These are phyloP conservation scores for Starmerella stigmatis DNA, from an alignment of 805 yeast genomes.

Conservation along the genomic window DNA sequence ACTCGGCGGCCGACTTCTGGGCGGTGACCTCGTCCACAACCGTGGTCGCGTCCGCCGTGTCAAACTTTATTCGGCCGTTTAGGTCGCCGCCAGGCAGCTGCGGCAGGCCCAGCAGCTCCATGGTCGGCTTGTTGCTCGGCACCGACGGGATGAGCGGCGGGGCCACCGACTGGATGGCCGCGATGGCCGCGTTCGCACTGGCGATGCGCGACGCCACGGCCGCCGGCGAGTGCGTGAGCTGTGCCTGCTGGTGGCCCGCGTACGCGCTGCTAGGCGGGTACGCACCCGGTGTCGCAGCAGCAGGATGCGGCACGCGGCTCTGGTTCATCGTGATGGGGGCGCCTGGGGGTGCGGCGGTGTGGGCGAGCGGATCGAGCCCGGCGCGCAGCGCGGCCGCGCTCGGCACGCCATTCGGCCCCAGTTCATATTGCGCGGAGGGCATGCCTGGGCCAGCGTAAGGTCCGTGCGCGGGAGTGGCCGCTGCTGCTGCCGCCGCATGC, in stretches of 20 bases:
- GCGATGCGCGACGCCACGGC: conserved; percentile 19
- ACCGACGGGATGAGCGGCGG: conserved; percentile 21
- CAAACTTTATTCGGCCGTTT: conserved; percentile 20
- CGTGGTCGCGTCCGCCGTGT: conserved; percentile 3
- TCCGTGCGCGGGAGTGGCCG: neutral
- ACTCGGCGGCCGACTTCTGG: conserved; percentile 23
- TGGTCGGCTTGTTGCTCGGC: conserved; percentile 18
- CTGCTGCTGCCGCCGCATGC: neutral
- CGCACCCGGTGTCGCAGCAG: neutral
- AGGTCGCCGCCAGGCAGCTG: conserved; percentile 25
- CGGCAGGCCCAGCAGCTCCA: conserved; percentile 19
- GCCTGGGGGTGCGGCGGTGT: neutral
- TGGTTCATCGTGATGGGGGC: neutral
- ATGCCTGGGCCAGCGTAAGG: neutral
- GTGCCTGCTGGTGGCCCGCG: neutral
- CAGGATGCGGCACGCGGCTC: neutral
- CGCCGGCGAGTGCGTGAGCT: conserved; percentile 9
- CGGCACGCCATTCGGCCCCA: no score
- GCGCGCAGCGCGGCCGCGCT: neutral
- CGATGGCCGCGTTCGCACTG: conserved; percentile 23
- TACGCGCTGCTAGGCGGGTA: neutral
- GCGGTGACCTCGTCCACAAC: conserved; percentile 25
- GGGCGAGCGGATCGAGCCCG: neutral
- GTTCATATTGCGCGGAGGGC: no score
- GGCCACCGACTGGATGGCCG: conserved; percentile 21